Evolutionary conservation across 176 grass and related monocot species (phyloP).

Genomic region (Paspalum notatum): DNA sequence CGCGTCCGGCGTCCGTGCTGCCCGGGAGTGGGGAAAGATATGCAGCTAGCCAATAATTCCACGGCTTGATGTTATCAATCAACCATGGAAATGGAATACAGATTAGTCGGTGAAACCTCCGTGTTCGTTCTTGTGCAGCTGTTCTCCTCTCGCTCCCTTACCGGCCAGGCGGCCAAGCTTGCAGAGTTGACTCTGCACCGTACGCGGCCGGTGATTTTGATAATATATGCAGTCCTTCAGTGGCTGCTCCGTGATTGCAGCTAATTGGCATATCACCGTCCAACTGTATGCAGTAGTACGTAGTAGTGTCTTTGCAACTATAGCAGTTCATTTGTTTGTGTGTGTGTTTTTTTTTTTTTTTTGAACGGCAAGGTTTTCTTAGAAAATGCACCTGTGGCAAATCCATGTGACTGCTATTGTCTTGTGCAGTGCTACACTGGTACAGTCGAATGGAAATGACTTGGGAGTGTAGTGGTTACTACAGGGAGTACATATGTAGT

Average conservation of each 20-base stretch:
- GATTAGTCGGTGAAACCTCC: constrained; percentile 12
- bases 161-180: not conserved
- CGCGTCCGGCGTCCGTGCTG: not conserved
- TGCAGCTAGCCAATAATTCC: not conserved
- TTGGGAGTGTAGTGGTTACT: too few species aligned
- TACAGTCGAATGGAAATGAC: too few species aligned
- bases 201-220: constrained; percentile 34
- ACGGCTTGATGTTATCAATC: not conserved
- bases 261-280: constrained; percentile 19
- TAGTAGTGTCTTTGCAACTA: not conserved
- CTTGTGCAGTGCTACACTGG: too few species aligned
- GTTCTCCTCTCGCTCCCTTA: not conserved
- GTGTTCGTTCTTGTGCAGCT: not conserved
- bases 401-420: too few species aligned
- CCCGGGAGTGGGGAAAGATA: not conserved
- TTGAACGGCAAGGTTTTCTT: too few species aligned
- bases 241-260: constrained; percentile 15
- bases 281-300: not conserved
- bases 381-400: too few species aligned
- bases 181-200: constrained; percentile 22
- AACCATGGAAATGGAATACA: not conserved
- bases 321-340: not conserved
- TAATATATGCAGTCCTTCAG: not conserved
- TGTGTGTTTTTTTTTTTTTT: too few species aligned
- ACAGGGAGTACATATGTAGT: too few species aligned